These are phyloP conservation scores for Talaromyces islandicus DNA, from an alignment of 2,329 filamentous ascomycete species.

Conservation along the genomic window DNA sequence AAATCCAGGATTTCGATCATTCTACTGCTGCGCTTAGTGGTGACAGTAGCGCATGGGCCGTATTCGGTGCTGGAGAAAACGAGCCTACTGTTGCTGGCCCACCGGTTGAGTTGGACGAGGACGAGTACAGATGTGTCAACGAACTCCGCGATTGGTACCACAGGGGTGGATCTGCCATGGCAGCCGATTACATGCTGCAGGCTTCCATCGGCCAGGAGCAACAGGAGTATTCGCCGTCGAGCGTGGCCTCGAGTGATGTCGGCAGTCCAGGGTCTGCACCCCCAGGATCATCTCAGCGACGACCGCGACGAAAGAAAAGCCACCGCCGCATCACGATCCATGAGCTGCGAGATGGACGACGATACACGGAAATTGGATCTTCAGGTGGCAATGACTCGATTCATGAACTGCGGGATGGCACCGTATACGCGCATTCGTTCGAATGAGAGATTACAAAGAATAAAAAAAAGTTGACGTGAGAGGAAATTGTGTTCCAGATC, in stretches of 20 bases:
- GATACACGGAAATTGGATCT: constrained; percentile 36
- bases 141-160: constrained; percentile 37
- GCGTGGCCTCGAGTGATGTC: constrained; percentile 12
- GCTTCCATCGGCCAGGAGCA: constrained; percentile 25
- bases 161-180: constrained; percentile 27
- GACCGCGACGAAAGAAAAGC: constrained; percentile 23
- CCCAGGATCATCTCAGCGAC: constrained; percentile 12
- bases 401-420: constrained; percentile 38
- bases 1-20: constrained; percentile 36
- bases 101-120: constrained; percentile 33
- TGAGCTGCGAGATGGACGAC: constrained; percentile 36
- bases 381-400: constrained; percentile 31
- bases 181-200: constrained; percentile 31
- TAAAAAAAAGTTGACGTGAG: not conserved
- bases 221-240: constrained; percentile 17
- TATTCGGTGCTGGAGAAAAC: constrained; percentile 29
- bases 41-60: constrained; percentile 41
- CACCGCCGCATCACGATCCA: constrained; percentile 35
- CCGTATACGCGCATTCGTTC: constrained; percentile 35
- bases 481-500: not conserved
- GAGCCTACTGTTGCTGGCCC: constrained; percentile 29
- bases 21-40: constrained; percentile 36
- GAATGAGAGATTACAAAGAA: constrained; percentile 1
- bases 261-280: constrained; percentile 25
- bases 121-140: constrained; percentile 31